These are phyloP conservation scores for Ceratocystis lukuohia DNA, from an alignment of 2,329 filamentous ascomycete genomes.

Conservation along the genomic window DNA sequence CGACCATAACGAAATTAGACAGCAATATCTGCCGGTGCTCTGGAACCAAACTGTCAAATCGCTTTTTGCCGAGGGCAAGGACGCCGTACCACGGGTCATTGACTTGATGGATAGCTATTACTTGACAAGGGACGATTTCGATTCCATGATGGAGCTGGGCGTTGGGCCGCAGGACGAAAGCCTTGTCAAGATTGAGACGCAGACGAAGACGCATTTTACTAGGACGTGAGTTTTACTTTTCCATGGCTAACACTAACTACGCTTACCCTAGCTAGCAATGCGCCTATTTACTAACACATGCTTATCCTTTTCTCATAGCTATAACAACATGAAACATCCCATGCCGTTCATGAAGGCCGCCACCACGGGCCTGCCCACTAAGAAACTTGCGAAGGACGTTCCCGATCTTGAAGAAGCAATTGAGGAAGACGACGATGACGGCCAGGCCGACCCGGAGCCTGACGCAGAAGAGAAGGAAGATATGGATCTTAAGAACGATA, in stretches of 20 bases:
- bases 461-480: conserved; percentile 61
- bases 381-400: conserved; percentile 57
- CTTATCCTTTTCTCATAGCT: conserved; percentile 36
- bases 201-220: conserved; percentile 83
- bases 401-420: conserved; percentile 95
- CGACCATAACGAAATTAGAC: conserved; percentile 83
- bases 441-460: conserved; percentile 42
- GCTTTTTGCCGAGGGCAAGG: conserved; percentile 66
- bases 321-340: conserved; percentile 76
- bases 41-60: conserved; percentile 69
- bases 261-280: background rate
- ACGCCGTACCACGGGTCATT: conserved; percentile 69
- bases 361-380: conserved; percentile 49
- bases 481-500: conserved; percentile 81
- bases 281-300: conserved; percentile 16
- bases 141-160: conserved; percentile 81
- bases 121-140: conserved; percentile 86
- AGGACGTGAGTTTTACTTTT: conserved; percentile 49
- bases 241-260: background rate
- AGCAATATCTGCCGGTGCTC: conserved; percentile 81
- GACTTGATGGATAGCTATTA: conserved; percentile 96
- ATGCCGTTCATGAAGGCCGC: conserved; percentile 93
- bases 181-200: conserved; percentile 61
- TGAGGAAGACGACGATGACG: conserved; percentile 77
- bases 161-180: conserved; percentile 72